Conservation (phyloP, 768 basidiomycete species). For the Boletales sp. region DNA sequence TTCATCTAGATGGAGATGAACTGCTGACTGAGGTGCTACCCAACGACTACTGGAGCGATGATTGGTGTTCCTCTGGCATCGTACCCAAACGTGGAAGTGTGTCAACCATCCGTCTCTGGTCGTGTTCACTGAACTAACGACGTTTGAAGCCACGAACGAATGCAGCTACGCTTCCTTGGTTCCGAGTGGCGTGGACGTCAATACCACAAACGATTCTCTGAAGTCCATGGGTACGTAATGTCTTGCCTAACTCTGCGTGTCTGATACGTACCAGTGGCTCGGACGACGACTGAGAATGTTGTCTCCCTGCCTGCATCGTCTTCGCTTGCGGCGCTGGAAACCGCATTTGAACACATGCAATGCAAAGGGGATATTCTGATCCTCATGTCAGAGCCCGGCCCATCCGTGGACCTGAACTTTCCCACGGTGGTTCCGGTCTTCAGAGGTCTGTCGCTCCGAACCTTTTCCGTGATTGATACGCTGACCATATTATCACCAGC, state of each 20-base stretch:
- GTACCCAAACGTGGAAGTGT: too few species aligned
- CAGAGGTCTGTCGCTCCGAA: conserved; percentile 1
- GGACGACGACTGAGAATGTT: neutral
- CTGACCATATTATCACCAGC: conserved; percentile 7
- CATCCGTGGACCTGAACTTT: conserved; percentile 4
- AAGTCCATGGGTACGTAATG: conserved; percentile 8
- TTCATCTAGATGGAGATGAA: neutral
- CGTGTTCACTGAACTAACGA: too few species aligned
- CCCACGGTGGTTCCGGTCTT: neutral
- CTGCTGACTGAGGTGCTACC: neutral
- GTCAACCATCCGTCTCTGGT: too few species aligned
- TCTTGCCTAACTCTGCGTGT: neutral
- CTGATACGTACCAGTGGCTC: neutral
- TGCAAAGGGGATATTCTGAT: neutral
- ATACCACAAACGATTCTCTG: neutral
- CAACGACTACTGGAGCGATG: neutral
- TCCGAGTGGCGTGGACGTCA: too few species aligned
- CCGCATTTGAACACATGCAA: neutral
- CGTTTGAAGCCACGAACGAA: too few species aligned
- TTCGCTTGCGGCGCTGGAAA: neutral
- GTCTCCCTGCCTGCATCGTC: neutral
- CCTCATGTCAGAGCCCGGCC: neutral
- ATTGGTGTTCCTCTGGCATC: neutral
- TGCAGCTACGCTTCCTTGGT: too few species aligned
- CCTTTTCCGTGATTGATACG: neutral